Evolutionary conservation across 2,329 filamentous ascomycete species (phyloP), one percentile per base, ranked within the genome.

Genomic region (Hyphodiscus sp.): DNA sequence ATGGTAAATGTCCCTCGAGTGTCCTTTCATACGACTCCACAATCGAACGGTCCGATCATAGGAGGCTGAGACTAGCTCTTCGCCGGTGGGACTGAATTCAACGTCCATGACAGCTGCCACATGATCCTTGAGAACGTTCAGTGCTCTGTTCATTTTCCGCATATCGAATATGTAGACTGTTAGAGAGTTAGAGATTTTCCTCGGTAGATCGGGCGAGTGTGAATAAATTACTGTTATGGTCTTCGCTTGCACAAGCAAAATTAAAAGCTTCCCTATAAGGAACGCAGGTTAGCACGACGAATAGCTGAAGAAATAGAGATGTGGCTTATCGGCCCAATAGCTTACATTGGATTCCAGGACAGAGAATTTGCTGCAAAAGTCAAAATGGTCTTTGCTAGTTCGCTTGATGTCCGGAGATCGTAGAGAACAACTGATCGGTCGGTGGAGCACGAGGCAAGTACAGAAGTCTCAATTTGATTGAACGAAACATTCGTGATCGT

Each of bases 31-130:
- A 53, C 88, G 81, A 68, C 83, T 83, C 88, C 91, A 97, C 48
- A 97, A 75, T 49, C 94, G 83, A 50, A 99, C 78, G 4, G 90
- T 96, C 57, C 91, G 84, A 67, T 95, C 89, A 68, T 91, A 91
- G n/a, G 80, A 90, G 58, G 89, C 94, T 15, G 86, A 89, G 19
- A 97, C 90, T 45, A 99, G 81, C 69, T 96, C 91, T 69, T 96
- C 87, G 55, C 94, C 94, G 0, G 94, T 97, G 0, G 94, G 92
- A 47, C 86, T 91, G 72, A 92, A 99, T 67, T 96, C 90, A 42
- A 99, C 86, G 69, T 95, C 91, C 89, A 96, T 96, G 20, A 96
- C 91, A 19, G 94, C 94, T 8, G 79, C 77, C 47, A 95, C 91
- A 67, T 95, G 90, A 63, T 92, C 89, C 70, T 92, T 94, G 51